Base-by-base conservation (phyloP, 2,329 filamentous ascomycete genomes). In the Metarhizium guizhouense region DNA sequence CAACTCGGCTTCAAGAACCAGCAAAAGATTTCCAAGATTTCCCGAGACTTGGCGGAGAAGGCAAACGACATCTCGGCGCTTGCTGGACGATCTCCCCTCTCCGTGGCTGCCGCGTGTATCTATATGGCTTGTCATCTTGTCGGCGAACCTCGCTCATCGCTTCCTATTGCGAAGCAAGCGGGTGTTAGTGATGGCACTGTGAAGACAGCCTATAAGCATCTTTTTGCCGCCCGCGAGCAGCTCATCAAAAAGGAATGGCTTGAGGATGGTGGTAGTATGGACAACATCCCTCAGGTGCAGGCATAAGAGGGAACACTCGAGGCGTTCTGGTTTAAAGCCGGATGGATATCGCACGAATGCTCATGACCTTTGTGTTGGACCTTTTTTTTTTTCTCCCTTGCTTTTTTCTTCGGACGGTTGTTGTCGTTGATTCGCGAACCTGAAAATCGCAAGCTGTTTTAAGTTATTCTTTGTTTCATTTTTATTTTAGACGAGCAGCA, bases 181-280 rank as follows among this genome's bases (percentile, higher is more conserved):
- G 90, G 90, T 61, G 94, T 99, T 32, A 96, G 91, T 68, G 95
- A 99, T 67, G 92, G 94, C 55, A 99, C 94, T 0, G 96, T 99
- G 64, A 92, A 95, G 65, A 95, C 90, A 30, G 92, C 93, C 0
- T 99, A 97, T 77, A 94, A 94, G 68, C 85, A 88, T 65, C 79
- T 99, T 51, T 93, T 92, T 68, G 78, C 80, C 18, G 85, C 87
- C 51, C 83, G 85, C 52, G 85, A 93, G 55, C 79, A 82, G 59
- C 74, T 99, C 57, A 83, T 96, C 64, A 84, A 87, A 62, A 76
- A 83, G 53, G 83, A 87, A 58, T 93, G 90, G 84, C 78, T 93
- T 54, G 78, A 81, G 54, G 83, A 85, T 57, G 87, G 87, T 56
- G 88, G 85, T 42, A 85, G 85, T 62, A 78, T 89, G 70, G 82